Evolutionary conservation across 345 rosid genomes (phyloP), one percentile per base, ranked within the genome.

Genomic region (Odontarrhena argentea): DNA sequence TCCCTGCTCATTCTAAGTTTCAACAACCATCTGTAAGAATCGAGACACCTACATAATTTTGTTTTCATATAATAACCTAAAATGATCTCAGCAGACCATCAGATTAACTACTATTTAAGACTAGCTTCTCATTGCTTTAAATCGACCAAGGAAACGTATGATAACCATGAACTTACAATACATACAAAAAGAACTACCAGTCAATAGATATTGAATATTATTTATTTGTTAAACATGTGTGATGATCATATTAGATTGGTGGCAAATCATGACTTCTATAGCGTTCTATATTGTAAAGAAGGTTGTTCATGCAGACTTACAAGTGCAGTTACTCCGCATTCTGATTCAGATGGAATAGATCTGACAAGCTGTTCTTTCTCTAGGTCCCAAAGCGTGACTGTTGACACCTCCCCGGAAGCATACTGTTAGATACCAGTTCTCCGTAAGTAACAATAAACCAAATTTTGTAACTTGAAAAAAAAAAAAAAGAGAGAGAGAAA

Each of bases 311-410:
- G 64, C 45, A 49, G 67, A 82, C 93, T 80, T 76, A 91, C 99
- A 87, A 91, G 69, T 52, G 96, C 90, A 57, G 99, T 87, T 64
- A 89, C 73, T 37, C 88, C 83, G 68, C 87, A 86, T 35, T 91
- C 96, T 32, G 97, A 77, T 32, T 83, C 81, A 28, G 90, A 78
- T 8, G 89, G 83, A 71, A 95, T 72, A 55, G 96, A 74, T 75
- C 80, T 81, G 77, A 89, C 69, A 44, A 86, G 86, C 73, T 82
- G 90, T 80, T 91, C 99, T 75, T 84, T 95, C 43, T 95, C 99
- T 60, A 95, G 76, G 83, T 95, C 96, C 97, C 97, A 95, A 57
- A 86, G 80, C 81, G 76, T 72, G 71, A 95, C 79, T 46, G 94
- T 83, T 57, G 98, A 84, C 71, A 82, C 58, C 81, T 91, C 99